Base-by-base conservation (phyloP, 441 rosid genomes). In the Corymbia calophylla region DNA sequence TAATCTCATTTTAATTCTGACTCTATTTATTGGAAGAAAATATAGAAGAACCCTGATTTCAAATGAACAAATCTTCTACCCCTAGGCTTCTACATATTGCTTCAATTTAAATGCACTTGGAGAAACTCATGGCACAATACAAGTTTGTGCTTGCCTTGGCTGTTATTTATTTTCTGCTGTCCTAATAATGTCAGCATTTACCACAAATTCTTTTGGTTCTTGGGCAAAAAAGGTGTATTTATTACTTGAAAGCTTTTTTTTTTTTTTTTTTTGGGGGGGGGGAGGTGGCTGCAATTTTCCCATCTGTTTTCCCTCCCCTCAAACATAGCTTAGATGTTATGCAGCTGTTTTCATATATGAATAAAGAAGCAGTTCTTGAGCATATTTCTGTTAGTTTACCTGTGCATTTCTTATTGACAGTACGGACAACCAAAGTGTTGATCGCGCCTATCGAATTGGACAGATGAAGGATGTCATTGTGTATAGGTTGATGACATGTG, bases 391-490 rank as follows among this genome's bases (percentile, higher is more conserved):
- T 58, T 86, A 13, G n/a, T 31, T 32, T 86, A 53, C 6, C 2
- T 77, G 25, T 60, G 14, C 56, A 47, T 49, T 47, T 88, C 55
- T 87, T 53, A 87, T 87, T 94, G 92, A 77, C 93, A 97, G 99
- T 90, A 96, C 96, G 86, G 99, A 98, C 91, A 98, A 95, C 93
- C 99, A 96, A 92, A 97, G 99, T 86, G 98, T 98, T 92, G 99
- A 97, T 94, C 95, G 99, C 77, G 99, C 99, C 88, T 97, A 98
- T 91, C 95, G 99, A 92, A 97, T 98, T 86, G 99, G 99, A 87
- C 99, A 98, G 91, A 95, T 89, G 88, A 98, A 98, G 92, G 99
- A 98, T 92, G 99, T 97, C n/a, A 23, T 97, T 19, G 99, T 98
- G 62, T 98, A 98, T 91, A 94, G 99, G 91, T 90, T 98, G 92